These are phyloP conservation scores for Thelephora terrestris DNA, from an alignment of 1,284 basidiomycete species.

Conservation along the genomic window DNA sequence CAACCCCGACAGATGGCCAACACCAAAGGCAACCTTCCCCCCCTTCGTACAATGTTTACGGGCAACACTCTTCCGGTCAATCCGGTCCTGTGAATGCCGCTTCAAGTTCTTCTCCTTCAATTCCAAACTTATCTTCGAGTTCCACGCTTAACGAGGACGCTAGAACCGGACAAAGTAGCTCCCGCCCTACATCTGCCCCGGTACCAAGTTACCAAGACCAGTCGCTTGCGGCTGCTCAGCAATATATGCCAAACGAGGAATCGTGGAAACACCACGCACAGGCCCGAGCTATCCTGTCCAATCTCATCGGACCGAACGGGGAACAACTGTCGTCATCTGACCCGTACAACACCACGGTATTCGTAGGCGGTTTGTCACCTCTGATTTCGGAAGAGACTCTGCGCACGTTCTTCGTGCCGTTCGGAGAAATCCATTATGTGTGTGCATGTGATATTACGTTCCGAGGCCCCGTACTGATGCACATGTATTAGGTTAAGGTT, in stretches of 20 bases:
- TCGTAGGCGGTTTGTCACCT: slow-evolving; percentile 81
- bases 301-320: slow-evolving; percentile 73
- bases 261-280: slow-evolving; percentile 77
- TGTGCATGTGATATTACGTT: slow-evolving; percentile 7
- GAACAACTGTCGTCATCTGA: slow-evolving; percentile 79
- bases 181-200: too few species aligned
- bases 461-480: slow-evolving; percentile 7
- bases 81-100: slow-evolving; percentile 33
- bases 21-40: slow-evolving; percentile 7
- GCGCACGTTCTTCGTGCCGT: slow-evolving; percentile 80
- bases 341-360: slow-evolving; percentile 88
- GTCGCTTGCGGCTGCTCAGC: slow-evolving; percentile 22
- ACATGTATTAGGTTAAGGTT: slow-evolving; percentile 68
- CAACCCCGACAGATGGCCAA: slow-evolving; percentile 11
- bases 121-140: slow-evolving; percentile 45
- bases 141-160: slow-evolving; percentile 21
- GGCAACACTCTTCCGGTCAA: slow-evolving; percentile 29
- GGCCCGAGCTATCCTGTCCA: slow-evolving; percentile 68
- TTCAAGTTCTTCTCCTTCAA: slow-evolving; percentile 47
- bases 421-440: slow-evolving; percentile 88
- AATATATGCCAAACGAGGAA: slow-evolving; percentile 56
- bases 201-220: too few species aligned
- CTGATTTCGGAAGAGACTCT: slow-evolving; percentile 83
- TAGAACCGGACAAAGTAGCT: too few species aligned
- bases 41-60: slow-evolving; percentile 12